These are phyloP conservation scores for Phylloporus arenicola DNA, from an alignment of 768 basidiomycete species.

Conservation along the genomic window DNA sequence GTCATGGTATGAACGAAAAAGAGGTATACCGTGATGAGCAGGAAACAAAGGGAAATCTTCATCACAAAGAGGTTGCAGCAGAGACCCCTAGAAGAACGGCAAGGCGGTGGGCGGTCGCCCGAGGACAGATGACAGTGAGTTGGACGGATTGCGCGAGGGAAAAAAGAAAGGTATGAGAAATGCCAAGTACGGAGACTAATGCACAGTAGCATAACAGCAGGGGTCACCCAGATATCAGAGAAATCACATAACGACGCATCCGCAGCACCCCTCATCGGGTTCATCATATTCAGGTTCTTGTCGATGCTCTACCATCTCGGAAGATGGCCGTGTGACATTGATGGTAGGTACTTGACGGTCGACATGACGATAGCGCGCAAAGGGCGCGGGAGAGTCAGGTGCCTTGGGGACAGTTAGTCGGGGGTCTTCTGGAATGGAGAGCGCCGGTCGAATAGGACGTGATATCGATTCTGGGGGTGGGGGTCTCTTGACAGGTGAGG, in stretches of 20 bases:
- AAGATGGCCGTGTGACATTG: slow-evolving; percentile 28
- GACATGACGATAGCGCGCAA: slow-evolving; percentile 47
- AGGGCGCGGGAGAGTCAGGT: slow-evolving; percentile 55
- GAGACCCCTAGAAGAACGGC: slow-evolving; percentile 2
- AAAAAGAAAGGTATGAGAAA: slow-evolving; percentile 1
- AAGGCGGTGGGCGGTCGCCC: slow-evolving; percentile 12
- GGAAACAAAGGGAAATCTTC: slow-evolving; percentile 9
- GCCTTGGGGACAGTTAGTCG: slow-evolving; percentile 20
- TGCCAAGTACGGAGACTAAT: slow-evolving; percentile 8
- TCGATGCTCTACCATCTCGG: slow-evolving; percentile 23
- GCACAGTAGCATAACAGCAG: slow-evolving; percentile 24
- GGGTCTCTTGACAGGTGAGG: neutral
- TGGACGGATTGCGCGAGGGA: neutral
- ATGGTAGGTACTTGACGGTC: slow-evolving; percentile 28
- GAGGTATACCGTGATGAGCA: slow-evolving; percentile 21
- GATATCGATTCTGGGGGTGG: slow-evolving; percentile 13
- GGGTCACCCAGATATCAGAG: slow-evolving; percentile 16
- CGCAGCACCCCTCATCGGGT: slow-evolving; percentile 59
- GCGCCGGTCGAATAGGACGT: slow-evolving; percentile 25
- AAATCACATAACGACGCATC: slow-evolving; percentile 79
- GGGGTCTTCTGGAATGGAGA: slow-evolving; percentile 24
- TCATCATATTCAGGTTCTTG: slow-evolving; percentile 40
- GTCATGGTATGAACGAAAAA: slow-evolving; percentile 18
- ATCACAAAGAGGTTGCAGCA: slow-evolving; percentile 10
- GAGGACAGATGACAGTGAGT: slow-evolving; percentile 5